phyloP scores from a whole-genome alignment of 257 asterid genomes.

The Petrea volubilis region DNA sequence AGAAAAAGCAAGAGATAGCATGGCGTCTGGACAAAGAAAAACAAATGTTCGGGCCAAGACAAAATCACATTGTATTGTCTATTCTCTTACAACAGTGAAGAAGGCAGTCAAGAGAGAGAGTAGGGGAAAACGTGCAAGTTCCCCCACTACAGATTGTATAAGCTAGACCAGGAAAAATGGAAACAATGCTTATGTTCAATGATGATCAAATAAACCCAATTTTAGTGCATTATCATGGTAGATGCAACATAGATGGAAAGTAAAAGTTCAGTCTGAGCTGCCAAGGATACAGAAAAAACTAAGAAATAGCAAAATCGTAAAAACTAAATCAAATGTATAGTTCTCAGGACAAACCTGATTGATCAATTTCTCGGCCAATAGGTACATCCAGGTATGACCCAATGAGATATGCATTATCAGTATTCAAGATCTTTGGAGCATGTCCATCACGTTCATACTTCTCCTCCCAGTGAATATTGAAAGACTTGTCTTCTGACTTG shows the following conservation, averaged over 20 bases:
- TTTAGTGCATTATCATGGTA: conserved; percentile 1
- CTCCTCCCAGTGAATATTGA: conserved; percentile 85
- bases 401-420: conserved; percentile 69
- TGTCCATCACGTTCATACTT: conserved; percentile 72
- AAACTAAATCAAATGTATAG: not conserved
- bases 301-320: too few relatives aligned
- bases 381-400: conserved; percentile 97
- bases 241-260: not conserved
- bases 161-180: not conserved
- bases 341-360: conserved; percentile 53
- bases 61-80: not conserved
- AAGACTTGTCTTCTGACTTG: conserved; percentile 81
- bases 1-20: not conserved
- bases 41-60: too few relatives aligned
- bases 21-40: not conserved
- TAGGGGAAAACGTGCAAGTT: not conserved
- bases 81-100: not conserved
- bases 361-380: conserved; percentile 80
- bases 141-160: not conserved
- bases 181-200: not conserved
- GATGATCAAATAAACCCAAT: not conserved
- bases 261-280: not conserved
- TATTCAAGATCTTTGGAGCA: conserved; percentile 51
- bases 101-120: not conserved
- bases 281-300: not conserved